These are phyloP conservation scores for Blumeria hordei DNA, from an alignment of 2,329 filamentous ascomycete genomes.

Conservation along the genomic window DNA sequence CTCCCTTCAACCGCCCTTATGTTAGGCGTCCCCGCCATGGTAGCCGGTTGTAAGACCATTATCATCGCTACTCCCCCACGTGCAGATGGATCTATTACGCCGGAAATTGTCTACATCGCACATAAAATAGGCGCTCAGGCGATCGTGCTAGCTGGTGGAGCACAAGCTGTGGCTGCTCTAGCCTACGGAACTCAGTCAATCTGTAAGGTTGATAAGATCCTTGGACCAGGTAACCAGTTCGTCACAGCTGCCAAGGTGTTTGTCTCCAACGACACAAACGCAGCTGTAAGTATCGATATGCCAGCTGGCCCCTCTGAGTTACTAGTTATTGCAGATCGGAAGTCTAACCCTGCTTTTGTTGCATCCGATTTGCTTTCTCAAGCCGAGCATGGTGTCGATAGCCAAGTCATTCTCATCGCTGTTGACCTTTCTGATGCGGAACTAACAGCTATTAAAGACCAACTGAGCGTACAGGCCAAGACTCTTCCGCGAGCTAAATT, in stretches of 20 bases:
- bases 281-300: constrained; percentile 93
- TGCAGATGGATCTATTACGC: constrained; percentile 70
- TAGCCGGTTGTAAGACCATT: constrained; percentile 87
- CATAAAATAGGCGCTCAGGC: constrained; percentile 92
- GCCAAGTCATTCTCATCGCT: constrained; percentile 78
- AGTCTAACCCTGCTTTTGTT: constrained; percentile 79
- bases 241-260: constrained; percentile 98
- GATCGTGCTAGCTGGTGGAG: constrained; percentile 86
- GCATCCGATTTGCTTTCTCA: constrained; percentile 86
- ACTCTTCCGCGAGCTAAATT: constrained; percentile 80
- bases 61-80: constrained; percentile 82
- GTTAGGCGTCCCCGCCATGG: constrained; percentile 93
- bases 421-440: constrained; percentile 52
- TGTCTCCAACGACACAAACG: constrained; percentile 90
- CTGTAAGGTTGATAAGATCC: constrained; percentile 94
- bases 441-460: constrained; percentile 67
- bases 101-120: constrained; percentile 90
- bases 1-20: constrained; percentile 90
- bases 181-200: constrained; percentile 91
- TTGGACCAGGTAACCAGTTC: constrained; percentile 94
- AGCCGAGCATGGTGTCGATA: constrained; percentile 90
- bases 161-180: constrained; percentile 87
- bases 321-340: constrained; percentile 76
- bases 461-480: constrained; percentile 68
- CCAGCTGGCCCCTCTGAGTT: constrained; percentile 91